A percentile compares a stretch with the other conserved stretches of the same genome.
phyloP scores from a whole-genome alignment of 2,329 filamentous ascomycete species.

The Penicillium frequentans region DNA sequence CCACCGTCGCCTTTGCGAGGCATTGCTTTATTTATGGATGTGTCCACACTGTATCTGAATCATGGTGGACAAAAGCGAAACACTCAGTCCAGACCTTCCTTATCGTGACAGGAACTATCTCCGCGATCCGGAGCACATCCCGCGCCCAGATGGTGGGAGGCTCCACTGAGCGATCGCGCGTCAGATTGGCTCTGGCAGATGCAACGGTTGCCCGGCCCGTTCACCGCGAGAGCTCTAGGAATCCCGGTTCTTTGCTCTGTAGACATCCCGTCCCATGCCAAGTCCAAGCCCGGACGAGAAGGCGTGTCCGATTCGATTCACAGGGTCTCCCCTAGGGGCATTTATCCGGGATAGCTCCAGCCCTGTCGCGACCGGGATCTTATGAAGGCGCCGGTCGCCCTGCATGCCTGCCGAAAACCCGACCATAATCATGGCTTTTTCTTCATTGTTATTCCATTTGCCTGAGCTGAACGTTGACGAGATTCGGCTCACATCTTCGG shows the following conservation, averaged over 20 bases:
- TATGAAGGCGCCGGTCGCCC: not conserved
- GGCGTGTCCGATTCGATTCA: not conserved
- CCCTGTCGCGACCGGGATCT: not conserved
- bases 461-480: too few species aligned
- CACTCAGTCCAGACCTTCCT: constrained; percentile 16
- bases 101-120: constrained; percentile 26
- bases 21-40: not conserved
- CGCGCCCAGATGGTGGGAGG: constrained; percentile 20
- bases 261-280: not conserved
- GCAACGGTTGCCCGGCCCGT: constrained; percentile 14
- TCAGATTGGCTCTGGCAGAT: constrained; percentile 5
- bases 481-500: not conserved
- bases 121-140: constrained; percentile 22
- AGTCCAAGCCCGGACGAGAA: not conserved
- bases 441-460: too few species aligned
- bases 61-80: constrained; percentile 1
- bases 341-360: not conserved
- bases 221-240: constrained; percentile 4
- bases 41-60: not conserved
- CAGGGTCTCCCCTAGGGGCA: not conserved
- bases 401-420: not conserved
- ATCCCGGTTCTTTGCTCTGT: not conserved
- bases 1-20: not conserved
- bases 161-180: constrained; percentile 8
- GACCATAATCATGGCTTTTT: too few species aligned